Evolutionary conservation across 164 flowering plant species (phyloP).

Genomic region (Stephania cephalantha): DNA sequence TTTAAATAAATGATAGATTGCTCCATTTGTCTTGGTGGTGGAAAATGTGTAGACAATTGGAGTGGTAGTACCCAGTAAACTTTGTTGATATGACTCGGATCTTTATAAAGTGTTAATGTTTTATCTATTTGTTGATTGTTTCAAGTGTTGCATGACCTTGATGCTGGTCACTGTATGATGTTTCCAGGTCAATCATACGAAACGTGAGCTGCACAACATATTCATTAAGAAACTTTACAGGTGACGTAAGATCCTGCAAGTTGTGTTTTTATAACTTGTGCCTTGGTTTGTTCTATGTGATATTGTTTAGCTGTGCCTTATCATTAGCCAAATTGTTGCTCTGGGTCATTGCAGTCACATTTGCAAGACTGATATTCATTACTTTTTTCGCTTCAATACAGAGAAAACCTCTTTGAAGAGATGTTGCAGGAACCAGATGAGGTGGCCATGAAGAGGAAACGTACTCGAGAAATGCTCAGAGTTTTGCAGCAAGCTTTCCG

Average conservation of each 20-base stretch:
- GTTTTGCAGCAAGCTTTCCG: conserved; percentile 90
- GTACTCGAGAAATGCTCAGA: conserved; percentile 65
- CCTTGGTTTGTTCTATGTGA: not conserved
- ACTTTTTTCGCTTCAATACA: conserved; percentile 26
- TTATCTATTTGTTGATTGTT: not conserved
- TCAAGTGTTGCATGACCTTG: not conserved
- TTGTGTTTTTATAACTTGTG: not conserved
- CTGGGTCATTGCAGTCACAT: not conserved
- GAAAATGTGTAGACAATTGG: not conserved
- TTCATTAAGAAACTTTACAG: conserved; percentile 95
- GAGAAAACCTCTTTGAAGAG: conserved; percentile 91
- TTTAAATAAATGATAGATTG: not conserved
- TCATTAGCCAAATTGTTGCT: not conserved
- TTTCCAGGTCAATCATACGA: conserved; percentile 83
- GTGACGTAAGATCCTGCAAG: conserved; percentile 24
- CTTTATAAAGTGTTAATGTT: not conserved
- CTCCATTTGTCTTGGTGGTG: not conserved
- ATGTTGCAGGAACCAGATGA: conserved; percentile 97
- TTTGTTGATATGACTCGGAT: not conserved
- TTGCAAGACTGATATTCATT: not conserved
- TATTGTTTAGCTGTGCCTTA: not conserved
- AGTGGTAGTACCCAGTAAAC: not conserved
- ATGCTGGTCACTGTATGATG: not conserved
- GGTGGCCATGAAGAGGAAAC: conserved; percentile 80
- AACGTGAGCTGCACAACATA: conserved; percentile 91